Conservation (phyloP, 2,329 filamentous ascomycete genomes). For the Trichoderma lentiforme region DNA sequence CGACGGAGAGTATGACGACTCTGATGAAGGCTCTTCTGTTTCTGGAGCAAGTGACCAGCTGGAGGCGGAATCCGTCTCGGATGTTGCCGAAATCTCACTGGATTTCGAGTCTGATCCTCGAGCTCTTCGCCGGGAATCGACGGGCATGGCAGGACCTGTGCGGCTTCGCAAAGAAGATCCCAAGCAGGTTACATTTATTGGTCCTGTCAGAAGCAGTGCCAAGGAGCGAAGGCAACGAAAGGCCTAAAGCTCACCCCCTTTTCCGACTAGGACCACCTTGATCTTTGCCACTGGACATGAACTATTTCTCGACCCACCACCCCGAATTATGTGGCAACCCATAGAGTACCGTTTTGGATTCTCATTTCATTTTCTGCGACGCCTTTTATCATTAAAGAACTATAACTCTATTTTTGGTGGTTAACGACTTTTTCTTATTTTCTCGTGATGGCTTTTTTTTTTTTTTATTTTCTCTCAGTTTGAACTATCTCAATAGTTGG, state of each 20-base stretch:
- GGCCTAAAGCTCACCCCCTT: slow-evolving; percentile 18
- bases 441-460: background rate
- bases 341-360: slow-evolving; percentile 18
- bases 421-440: slow-evolving; percentile 9
- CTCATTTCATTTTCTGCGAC: slow-evolving; percentile 10
- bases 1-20: slow-evolving; percentile 74
- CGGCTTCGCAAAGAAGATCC: slow-evolving; percentile 53
- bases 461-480: background rate
- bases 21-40: slow-evolving; percentile 59
- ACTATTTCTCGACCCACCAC: background rate
- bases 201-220: slow-evolving; percentile 44
- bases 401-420: slow-evolving; percentile 8
- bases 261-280: background rate
- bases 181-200: slow-evolving; percentile 56
- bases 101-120: slow-evolving; percentile 54
- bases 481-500: background rate
- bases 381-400: background rate
- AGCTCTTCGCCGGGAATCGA: slow-evolving; percentile 43
- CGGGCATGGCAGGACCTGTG: slow-evolving; percentile 43
- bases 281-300: slow-evolving; percentile 2
- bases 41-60: slow-evolving; percentile 56
- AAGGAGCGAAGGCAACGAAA: slow-evolving; percentile 32
- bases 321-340: background rate
- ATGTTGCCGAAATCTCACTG: slow-evolving; percentile 60
- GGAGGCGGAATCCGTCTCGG: slow-evolving; percentile 58